Evolutionary conservation across 257 asterid species (phyloP), one percentile per base, ranked within the genome.

Genomic region (Anisodus tanguticus): DNA sequence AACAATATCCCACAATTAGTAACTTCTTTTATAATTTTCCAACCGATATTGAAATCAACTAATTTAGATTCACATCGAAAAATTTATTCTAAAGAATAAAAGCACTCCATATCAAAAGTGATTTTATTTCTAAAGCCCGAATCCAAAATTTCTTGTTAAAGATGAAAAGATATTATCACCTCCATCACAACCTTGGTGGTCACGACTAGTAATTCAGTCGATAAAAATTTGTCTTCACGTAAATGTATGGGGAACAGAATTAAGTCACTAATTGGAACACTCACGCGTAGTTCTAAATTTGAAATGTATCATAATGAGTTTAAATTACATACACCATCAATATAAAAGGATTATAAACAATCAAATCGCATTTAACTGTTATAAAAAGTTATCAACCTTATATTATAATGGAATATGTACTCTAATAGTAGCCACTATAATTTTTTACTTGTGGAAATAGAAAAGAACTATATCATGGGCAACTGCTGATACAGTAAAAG

Each of bases 81-180:
- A 1, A 0, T 67, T 4, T 13, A 31, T 6, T 67, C 6, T 0
- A 4, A 13, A 13, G 0, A 0, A 6, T 0, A 39, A 68, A 67
- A 31, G 26, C 5, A 3, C 0, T 5, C 35, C 2, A 17, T 67
- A 67, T 6, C 9, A 6, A 15, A 3, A 37, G 1, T 0, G 3
- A 8, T 1, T 68, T 68, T 0, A 39, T 15, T 68, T 7, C 0
- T 0, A 0, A 39, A 12, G 9, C 0, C 39, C 0, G 0, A 16
- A 68, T 3, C 0, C 0, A 3, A 0, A 6, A 39, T 39, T 12
- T 37, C 0, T 37, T 0, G 1, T 68, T 6, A 13, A 37, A 1
- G 43, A 37, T 39, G 0, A 39, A 69, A 39, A 4, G 1, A 0
- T 8, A 49, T 9, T 49, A 49, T 0, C 0, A 15, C 15, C 53